Evolutionary conservation across 768 basidiomycete species (phyloP).

Genomic region (Pulveroboletus ravenelii): DNA sequence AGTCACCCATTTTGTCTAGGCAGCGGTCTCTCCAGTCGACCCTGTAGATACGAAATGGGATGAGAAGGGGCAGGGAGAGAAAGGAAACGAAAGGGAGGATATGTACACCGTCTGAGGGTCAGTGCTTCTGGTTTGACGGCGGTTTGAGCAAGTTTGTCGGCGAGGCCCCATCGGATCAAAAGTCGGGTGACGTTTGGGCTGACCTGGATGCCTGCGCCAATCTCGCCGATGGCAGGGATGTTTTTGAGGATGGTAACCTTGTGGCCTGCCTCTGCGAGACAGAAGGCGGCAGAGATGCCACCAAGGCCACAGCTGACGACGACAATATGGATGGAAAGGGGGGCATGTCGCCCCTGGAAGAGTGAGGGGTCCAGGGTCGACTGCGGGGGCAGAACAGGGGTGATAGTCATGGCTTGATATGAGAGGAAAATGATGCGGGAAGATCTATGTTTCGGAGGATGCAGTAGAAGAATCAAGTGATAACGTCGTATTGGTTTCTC

Average conservation of each 20-base stretch:
- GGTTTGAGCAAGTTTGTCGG: conserved; percentile 34
- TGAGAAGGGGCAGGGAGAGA: neutral
- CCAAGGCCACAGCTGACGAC: conserved; percentile 51
- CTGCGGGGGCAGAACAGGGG: neutral
- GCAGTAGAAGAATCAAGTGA: no score
- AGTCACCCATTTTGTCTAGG: conserved; percentile 33
- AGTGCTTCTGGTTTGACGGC: conserved; percentile 38
- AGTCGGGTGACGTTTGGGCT: conserved; percentile 40
- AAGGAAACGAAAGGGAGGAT: neutral
- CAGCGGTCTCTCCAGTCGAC: conserved; percentile 33
- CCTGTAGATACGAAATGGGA: conserved; percentile 9
- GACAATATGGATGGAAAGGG: conserved; percentile 32
- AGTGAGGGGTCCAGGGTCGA: neutral
- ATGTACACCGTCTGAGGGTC: conserved; percentile 40
- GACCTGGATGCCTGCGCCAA: conserved; percentile 52
- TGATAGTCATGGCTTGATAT: neutral
- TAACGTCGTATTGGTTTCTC: conserved; percentile 14
- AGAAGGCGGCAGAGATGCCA: conserved; percentile 43
- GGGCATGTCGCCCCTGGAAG: conserved; percentile 23
- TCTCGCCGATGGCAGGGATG: conserved; percentile 36
- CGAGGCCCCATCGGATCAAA: conserved; percentile 49
- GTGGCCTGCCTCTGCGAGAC: conserved; percentile 44
- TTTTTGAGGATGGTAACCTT: conserved; percentile 45
- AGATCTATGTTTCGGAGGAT: no score
- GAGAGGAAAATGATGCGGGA: no score